Evolutionary conservation across 805 yeast genomes (phyloP).

Genomic region (Torulaspora indica): DNA sequence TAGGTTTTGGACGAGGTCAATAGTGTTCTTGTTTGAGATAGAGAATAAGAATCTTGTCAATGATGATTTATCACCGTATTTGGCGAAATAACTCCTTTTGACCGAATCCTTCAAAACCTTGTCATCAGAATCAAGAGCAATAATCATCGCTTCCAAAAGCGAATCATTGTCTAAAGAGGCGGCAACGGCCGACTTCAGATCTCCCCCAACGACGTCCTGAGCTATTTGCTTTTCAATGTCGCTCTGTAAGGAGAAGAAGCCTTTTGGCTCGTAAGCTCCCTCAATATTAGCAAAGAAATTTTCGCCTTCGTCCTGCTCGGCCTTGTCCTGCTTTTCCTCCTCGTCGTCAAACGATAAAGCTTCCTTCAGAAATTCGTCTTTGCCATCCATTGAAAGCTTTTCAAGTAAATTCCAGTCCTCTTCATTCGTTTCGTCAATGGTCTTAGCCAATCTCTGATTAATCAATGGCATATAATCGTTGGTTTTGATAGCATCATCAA

Average conservation of each 20-base stretch:
- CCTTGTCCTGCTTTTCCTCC: constrained; percentile 19
- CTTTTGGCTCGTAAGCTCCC: constrained; percentile 45
- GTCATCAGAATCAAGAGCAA: constrained; percentile 66
- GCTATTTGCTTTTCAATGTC: constrained; percentile 45
- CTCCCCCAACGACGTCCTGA: constrained; percentile 53
- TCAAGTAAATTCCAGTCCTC: constrained; percentile 65
- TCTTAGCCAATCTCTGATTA: constrained; percentile 45
- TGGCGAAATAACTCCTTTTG: constrained; percentile 62
- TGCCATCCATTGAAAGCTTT: constrained; percentile 48
- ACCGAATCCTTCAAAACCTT: constrained; percentile 59
- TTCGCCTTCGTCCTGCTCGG: constrained; percentile 31
- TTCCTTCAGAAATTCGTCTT: constrained; percentile 45
- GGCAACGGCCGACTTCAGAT: constrained; percentile 62
- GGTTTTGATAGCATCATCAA: constrained; percentile 54
- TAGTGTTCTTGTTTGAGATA: constrained; percentile 49
- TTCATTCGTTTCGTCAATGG: constrained; percentile 40
- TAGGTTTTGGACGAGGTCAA: constrained; percentile 72
- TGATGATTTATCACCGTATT: constrained; percentile 45
- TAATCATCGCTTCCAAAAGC: constrained; percentile 72
- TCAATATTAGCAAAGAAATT: constrained; percentile 39
- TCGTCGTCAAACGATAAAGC: constrained; percentile 39
- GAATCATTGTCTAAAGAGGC: constrained; percentile 57
- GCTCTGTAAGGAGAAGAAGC: constrained; percentile 46
- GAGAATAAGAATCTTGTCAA: constrained; percentile 73
- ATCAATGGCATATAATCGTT: constrained; percentile 53